Conservation (phyloP, 441 rosid species). For the Kokia cookei region DNA sequence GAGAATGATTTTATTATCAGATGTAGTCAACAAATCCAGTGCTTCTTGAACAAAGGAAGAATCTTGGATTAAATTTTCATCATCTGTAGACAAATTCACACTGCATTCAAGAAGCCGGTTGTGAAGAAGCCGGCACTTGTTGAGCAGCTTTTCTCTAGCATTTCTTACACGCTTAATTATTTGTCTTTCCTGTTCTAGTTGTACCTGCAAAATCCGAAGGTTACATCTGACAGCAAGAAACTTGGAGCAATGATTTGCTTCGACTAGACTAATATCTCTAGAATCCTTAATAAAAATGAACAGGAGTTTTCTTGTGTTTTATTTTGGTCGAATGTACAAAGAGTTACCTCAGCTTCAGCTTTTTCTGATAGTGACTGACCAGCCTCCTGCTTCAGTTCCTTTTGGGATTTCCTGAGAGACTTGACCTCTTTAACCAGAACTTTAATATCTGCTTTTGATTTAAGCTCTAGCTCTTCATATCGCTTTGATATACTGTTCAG, state of each 20-base stretch:
- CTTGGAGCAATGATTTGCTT: neutral
- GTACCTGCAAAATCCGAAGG: constrained; percentile 41
- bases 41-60: constrained; percentile 50
- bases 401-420: constrained; percentile 67
- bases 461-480: constrained; percentile 73
- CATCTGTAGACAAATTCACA: constrained; percentile 42
- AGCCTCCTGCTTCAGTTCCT: constrained; percentile 64
- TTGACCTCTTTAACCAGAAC: constrained; percentile 95
- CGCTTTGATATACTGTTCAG: constrained; percentile 58
- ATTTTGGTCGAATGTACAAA: neutral
- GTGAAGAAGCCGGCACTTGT: constrained; percentile 59
- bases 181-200: constrained; percentile 60
- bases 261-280: neutral
- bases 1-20: constrained; percentile 50
- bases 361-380: constrained; percentile 54
- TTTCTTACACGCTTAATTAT: constrained; percentile 31
- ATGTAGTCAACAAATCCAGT: constrained; percentile 53
- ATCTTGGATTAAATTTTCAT: constrained; percentile 34
- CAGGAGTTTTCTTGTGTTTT: neutral
- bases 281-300: neutral
- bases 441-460: constrained; percentile 91
- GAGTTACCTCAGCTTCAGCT: constrained; percentile 66
- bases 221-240: neutral
- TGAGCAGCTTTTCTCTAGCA: constrained; percentile 54
- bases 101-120: constrained; percentile 68